A percentile compares a stretch with the other conserved stretches of the same genome.
These are phyloP conservation scores for Pythium biforme DNA, from an alignment of 352 stramenopile species.

Conservation along the genomic window DNA sequence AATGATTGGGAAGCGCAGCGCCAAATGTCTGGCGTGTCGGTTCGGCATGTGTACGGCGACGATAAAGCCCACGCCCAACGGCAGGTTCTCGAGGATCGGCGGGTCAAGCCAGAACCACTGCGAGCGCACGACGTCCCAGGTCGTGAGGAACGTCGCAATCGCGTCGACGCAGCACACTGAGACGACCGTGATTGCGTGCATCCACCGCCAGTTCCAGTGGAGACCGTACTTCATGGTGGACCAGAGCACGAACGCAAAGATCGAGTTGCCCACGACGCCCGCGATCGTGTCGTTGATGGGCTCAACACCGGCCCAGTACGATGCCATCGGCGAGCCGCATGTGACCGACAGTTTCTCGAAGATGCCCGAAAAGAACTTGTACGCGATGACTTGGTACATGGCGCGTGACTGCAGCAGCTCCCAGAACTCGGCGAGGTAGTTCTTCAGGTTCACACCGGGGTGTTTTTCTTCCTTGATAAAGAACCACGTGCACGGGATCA, in stretches of 20 bases:
- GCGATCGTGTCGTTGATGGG: constrained; percentile 7
- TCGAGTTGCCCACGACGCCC: constrained; percentile 10
- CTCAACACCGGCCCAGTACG: neutral
- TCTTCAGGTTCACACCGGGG: constrained; percentile 2
- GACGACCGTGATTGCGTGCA: constrained; percentile 16
- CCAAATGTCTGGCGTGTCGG: too few species aligned
- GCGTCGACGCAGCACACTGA: constrained; percentile 14
- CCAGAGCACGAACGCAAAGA: constrained; percentile 1
- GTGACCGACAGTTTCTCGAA: neutral
- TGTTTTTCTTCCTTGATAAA: constrained; percentile 25
- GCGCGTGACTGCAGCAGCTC: constrained; percentile 18
- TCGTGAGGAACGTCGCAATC: constrained; percentile 2
- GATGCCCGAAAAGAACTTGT: constrained; percentile 24
- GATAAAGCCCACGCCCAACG: constrained; percentile 24
- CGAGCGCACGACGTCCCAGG: neutral
- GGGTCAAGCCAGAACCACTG: constrained; percentile 31
- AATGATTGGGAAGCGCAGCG: too few species aligned
- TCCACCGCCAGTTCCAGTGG: constrained; percentile 27
- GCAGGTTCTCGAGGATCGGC: constrained; percentile 23
- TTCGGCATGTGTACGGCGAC: too few species aligned
- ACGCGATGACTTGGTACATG: constrained; percentile 29
- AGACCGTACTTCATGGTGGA: constrained; percentile 15
- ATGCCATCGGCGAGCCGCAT: too few species aligned
- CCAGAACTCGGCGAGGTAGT: constrained; percentile 20
- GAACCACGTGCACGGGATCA: constrained; percentile 21